A percentile compares a stretch with the other conserved stretches of the same genome.
Evolutionary conservation across 306 rosid genomes (phyloP).

Genomic region (Lotus japonicus): DNA sequence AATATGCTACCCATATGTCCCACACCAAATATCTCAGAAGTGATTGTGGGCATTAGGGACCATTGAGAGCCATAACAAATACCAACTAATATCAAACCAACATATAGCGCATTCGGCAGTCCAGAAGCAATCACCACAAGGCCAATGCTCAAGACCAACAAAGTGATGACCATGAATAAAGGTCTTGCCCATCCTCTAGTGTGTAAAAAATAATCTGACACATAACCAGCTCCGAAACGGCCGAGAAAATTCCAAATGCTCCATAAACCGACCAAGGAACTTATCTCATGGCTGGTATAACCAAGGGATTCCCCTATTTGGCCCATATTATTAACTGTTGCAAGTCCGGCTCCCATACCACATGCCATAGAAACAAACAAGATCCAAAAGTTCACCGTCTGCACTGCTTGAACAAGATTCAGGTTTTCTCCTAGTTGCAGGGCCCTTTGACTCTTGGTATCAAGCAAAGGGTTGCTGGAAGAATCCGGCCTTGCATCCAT

Average conservation of each 20-base stretch:
- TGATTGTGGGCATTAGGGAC: slow-evolving; percentile 69
- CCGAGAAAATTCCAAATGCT: slow-evolving; percentile 90
- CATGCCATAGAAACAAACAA: slow-evolving; percentile 61
- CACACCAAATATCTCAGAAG: slow-evolving; percentile 71
- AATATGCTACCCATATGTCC: slow-evolving; percentile 65
- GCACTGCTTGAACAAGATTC: slow-evolving; percentile 49
- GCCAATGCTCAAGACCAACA: slow-evolving; percentile 45
- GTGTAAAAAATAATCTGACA: slow-evolving; percentile 60
- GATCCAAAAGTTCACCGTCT: slow-evolving; percentile 64
- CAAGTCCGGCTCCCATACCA: slow-evolving; percentile 78
- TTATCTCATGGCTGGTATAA: slow-evolving; percentile 40
- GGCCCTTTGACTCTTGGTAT: not conserved
- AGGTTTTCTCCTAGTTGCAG: slow-evolving; percentile 21
- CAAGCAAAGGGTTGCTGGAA: too few species aligned
- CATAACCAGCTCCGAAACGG: slow-evolving; percentile 70
- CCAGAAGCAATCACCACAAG: slow-evolving; percentile 51
- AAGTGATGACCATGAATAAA: slow-evolving; percentile 48
- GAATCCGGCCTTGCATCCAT: too few species aligned
- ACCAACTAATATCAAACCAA: slow-evolving; percentile 60
- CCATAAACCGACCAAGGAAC: slow-evolving; percentile 68
- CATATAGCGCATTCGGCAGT: slow-evolving; percentile 44
- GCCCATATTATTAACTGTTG: slow-evolving; percentile 67
- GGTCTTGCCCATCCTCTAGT: slow-evolving; percentile 64
- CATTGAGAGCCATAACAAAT: slow-evolving; percentile 79
- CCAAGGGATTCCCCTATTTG: slow-evolving; percentile 77